A percentile compares a stretch with the other conserved stretches of the same genome.
Evolutionary conservation across 768 basidiomycete genomes (phyloP).

Genomic region (Hortiboletus campestris): DNA sequence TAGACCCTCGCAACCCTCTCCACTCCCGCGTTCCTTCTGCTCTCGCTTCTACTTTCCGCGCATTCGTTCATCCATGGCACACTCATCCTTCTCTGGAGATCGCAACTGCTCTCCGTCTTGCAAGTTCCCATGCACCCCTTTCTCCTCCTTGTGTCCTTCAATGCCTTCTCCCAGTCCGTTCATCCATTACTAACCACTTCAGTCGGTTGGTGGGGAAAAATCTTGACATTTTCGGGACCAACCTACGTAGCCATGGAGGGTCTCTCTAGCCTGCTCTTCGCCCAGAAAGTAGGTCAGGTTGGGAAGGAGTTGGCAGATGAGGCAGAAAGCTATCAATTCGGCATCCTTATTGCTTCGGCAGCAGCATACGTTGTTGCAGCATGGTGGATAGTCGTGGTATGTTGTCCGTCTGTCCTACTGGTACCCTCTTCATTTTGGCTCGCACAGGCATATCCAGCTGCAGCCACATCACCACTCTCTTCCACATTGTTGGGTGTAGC

Average conservation of each 20-base stretch:
- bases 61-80: slow-evolving; percentile 85
- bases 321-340: slow-evolving; percentile 76
- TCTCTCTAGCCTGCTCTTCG: slow-evolving; percentile 78
- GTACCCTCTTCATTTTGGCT: slow-evolving; percentile 10
- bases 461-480: slow-evolving; percentile 80
- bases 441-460: slow-evolving; percentile 72
- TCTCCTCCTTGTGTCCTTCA: slow-evolving; percentile 83
- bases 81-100: slow-evolving; percentile 67
- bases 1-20: slow-evolving; percentile 83
- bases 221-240: slow-evolving; percentile 70
- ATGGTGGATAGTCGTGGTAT: slow-evolving; percentile 81
- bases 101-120: slow-evolving; percentile 67
- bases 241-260: slow-evolving; percentile 82
- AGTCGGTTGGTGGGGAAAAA: slow-evolving; percentile 69
- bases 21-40: slow-evolving; percentile 72
- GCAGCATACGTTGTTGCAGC: slow-evolving; percentile 78
- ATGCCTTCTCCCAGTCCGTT: slow-evolving; percentile 68
- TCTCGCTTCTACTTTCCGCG: slow-evolving; percentile 71
- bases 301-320: slow-evolving; percentile 70
- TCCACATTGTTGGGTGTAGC: slow-evolving; percentile 88
- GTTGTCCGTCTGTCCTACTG: slow-evolving; percentile 30
- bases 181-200: slow-evolving; percentile 56
- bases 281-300: slow-evolving; percentile 76
- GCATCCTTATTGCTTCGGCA: slow-evolving; percentile 71
- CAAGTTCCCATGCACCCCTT: slow-evolving; percentile 88